A percentile compares a stretch with the other conserved stretches of the same genome.
Evolutionary conservation across 2,329 filamentous ascomycete species (phyloP).

Genomic region (Neofusicoccum parvum): DNA sequence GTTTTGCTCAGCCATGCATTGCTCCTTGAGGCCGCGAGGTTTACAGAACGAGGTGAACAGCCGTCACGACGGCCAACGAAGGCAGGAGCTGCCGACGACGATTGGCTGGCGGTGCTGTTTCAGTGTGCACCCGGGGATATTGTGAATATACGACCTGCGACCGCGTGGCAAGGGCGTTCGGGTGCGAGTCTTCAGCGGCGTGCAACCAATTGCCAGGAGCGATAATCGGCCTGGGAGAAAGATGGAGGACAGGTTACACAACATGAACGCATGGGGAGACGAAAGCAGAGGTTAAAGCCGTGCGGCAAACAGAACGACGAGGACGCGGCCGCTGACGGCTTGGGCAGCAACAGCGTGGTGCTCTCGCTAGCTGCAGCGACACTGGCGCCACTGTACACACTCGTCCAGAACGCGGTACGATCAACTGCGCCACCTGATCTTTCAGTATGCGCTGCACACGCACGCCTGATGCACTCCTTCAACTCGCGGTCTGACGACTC

Average conservation of each 20-base stretch:
- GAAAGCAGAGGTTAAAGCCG: slow-evolving; percentile 13
- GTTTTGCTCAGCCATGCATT: too few species aligned
- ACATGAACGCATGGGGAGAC: slow-evolving; percentile 8
- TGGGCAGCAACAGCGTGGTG: background rate
- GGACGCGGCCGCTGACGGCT: background rate
- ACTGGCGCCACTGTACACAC: background rate
- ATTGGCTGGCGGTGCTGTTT: background rate
- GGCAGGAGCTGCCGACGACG: background rate
- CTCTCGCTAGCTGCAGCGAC: background rate
- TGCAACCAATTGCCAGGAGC: background rate
- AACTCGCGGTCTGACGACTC: background rate
- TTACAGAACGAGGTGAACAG: too few species aligned
- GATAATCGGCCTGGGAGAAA: background rate
- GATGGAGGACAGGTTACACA: slow-evolving; percentile 5
- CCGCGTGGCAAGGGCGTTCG: slow-evolving; percentile 1
- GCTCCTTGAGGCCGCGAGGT: too few species aligned
- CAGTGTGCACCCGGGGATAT: background rate
- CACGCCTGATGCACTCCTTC: slow-evolving; percentile 7
- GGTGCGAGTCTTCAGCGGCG: background rate
- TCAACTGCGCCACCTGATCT: slow-evolving; percentile 5
- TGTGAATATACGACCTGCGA: background rate
- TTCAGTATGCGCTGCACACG: background rate
- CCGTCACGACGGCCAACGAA: background rate
- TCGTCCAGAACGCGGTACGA: background rate
- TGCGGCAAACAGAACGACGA: background rate